Evolutionary conservation across 2,329 filamentous ascomycete species (phyloP).

Genomic region (Colletotrichum sansevieriae): DNA sequence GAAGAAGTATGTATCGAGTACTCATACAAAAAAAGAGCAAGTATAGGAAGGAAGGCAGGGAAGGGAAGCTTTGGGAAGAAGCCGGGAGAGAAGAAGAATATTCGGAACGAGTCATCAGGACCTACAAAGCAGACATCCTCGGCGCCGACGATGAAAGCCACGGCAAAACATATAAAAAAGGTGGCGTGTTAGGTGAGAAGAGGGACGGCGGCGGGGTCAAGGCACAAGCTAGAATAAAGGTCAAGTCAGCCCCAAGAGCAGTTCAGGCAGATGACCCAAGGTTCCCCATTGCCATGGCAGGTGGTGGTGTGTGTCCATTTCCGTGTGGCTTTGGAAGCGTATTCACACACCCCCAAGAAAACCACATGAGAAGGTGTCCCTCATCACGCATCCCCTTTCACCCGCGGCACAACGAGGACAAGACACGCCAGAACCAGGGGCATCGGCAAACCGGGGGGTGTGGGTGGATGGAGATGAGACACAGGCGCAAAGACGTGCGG

Average conservation of each 20-base stretch:
- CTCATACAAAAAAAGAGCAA: slow-evolving; percentile 7
- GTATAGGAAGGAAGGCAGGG: neutral
- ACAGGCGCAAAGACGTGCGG: neutral
- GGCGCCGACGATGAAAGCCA: slow-evolving; percentile 41
- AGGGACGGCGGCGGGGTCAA: slow-evolving; percentile 15
- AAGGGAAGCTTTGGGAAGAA: slow-evolving; percentile 9
- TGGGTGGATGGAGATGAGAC: slow-evolving; percentile 20
- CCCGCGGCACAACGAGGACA: slow-evolving; percentile 27
- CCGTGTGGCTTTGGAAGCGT: slow-evolving; percentile 12
- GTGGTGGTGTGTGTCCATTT: neutral
- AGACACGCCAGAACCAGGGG: slow-evolving; percentile 26
- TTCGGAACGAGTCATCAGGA: slow-evolving; percentile 34
- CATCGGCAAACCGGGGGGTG: slow-evolving; percentile 26
- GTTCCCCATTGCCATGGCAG: slow-evolving; percentile 9
- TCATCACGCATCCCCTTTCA: slow-evolving; percentile 23
- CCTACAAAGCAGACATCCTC: slow-evolving; percentile 41
- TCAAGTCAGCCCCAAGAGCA: slow-evolving; percentile 9
- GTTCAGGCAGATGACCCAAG: slow-evolving; percentile 37
- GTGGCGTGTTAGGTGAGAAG: slow-evolving; percentile 27
- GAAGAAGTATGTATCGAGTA: neutral
- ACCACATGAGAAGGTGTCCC: slow-evolving; percentile 28
- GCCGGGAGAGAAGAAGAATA: slow-evolving; percentile 36
- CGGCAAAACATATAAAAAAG: slow-evolving; percentile 37
- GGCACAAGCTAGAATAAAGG: slow-evolving; percentile 38
- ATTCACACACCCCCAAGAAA: slow-evolving; percentile 13